Base-by-base conservation (phyloP, 1,284 basidiomycete genomes). In the Hemileccinum hortonii region DNA sequence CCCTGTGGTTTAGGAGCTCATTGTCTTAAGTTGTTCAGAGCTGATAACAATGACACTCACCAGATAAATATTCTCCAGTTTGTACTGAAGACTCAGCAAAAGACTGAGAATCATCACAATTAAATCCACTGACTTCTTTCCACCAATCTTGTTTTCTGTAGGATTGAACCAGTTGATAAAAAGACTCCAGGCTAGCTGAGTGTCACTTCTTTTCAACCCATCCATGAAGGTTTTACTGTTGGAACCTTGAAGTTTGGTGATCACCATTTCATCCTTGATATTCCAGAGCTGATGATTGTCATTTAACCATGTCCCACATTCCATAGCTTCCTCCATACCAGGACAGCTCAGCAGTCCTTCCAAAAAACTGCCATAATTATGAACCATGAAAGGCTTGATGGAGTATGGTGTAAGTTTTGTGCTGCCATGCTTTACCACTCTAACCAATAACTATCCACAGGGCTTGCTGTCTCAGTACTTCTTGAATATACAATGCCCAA, bases 131-230 rank as follows among this genome's bases (percentile, higher is more conserved):
- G 69, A 72, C 0, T 50, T 44, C 19, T 59, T 59, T 42, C 69
- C 67, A 6, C 70, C 67, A 29, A 42, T 46, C 47, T 65, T 70
- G 43, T 65, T 70, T 0, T 54, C 43, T 4, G 59, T 60, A 2
- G 73, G 72, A 52, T 76, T 76, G 61, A 77, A 76, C 46, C 62
- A 72, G 47, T 77, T 72, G 8, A 71, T 44, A 33, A 54, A 62
- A 3, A 76, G 56, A 18, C 59, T 58, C 48, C 43, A 67, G 58
- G 37, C 62, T 55, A 33, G 51, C 55, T 50, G 63, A 52, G 46
- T 50, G 24, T 53, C 55, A 41, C 39, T 44, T 36, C 45, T 37
- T 51, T 65, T 35, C 55, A 50, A 55, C 52, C 21, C 39, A 52
- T 24, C 55, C 55, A 47, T 59, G 56, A 68, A 66, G 0, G 50